These are phyloP conservation scores for Galeopsis tetrahit DNA, from an alignment of 257 asterid species.

Conservation along the genomic window DNA sequence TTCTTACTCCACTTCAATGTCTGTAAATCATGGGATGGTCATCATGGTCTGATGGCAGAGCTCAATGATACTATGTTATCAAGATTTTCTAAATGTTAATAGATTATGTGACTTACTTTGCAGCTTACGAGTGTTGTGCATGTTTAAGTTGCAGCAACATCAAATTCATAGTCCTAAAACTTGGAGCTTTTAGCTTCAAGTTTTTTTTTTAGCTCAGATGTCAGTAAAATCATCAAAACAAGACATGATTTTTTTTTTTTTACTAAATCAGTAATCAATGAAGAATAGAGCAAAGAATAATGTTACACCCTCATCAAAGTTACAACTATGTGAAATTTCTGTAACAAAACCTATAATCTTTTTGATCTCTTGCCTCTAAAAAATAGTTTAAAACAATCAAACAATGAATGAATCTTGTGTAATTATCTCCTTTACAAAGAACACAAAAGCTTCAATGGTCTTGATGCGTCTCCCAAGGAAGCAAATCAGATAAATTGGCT, in stretches of 20 bases:
- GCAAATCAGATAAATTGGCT: slow-evolving; percentile 65
- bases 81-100: not conserved
- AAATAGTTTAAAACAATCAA: slow-evolving; percentile 29
- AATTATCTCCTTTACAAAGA: slow-evolving; percentile 38
- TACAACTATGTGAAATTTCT: slow-evolving; percentile 20
- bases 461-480: slow-evolving; percentile 79
- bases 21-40: slow-evolving; percentile 1
- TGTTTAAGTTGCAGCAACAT: not conserved
- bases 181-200: not conserved
- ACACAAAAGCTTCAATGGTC: not conserved
- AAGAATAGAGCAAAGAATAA: slow-evolving; percentile 23
- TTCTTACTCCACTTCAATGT: not conserved
- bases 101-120: not conserved
- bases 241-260: not conserved
- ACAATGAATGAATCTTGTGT: slow-evolving; percentile 33
- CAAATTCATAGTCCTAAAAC: not conserved
- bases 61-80: too few relatives aligned
- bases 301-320: slow-evolving; percentile 27
- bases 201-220: not conserved
- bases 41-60: too few relatives aligned
- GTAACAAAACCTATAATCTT: slow-evolving; percentile 22
- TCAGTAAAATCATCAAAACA: not conserved
- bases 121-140: not conserved
- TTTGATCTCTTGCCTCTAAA: slow-evolving; percentile 4
- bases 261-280: slow-evolving; percentile 25